Conservation (phyloP, 2,329 filamentous ascomycete species). For the Aspergillus felis region DNA sequence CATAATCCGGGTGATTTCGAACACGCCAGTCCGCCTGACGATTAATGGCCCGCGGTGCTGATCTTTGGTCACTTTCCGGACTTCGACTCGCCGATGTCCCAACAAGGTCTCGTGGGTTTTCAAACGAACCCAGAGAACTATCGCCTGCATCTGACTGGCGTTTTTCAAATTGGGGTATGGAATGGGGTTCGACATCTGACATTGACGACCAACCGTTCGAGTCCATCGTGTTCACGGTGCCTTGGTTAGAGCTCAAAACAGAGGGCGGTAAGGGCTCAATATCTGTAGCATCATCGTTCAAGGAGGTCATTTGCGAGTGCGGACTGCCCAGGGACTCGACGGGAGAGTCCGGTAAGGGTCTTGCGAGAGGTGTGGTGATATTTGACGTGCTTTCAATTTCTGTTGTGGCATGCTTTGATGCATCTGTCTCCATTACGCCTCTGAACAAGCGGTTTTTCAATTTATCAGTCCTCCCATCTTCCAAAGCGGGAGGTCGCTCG, state of each 20-base stretch:
- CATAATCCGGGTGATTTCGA: constrained; percentile 21
- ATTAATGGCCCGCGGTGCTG: constrained; percentile 39
- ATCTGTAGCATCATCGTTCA: constrained; percentile 34
- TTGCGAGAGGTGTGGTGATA: constrained; percentile 53
- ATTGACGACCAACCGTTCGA: constrained; percentile 28
- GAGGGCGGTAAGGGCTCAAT: constrained; percentile 43
- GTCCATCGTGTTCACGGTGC: constrained; percentile 20
- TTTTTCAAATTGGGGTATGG: constrained; percentile 16
- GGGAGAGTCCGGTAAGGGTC: constrained; percentile 44
- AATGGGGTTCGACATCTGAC: constrained; percentile 22
- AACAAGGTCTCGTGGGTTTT: constrained; percentile 20
- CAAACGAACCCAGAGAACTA: constrained; percentile 14
- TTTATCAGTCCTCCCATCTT: constrained; percentile 34
- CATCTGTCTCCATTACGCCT: constrained; percentile 37
- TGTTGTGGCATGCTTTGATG: constrained; percentile 25
- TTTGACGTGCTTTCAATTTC: constrained; percentile 52
- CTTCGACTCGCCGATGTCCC: constrained; percentile 20
- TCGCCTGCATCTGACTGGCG: constrained; percentile 24
- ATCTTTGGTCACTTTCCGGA: constrained; percentile 32
- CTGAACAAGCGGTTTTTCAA: constrained; percentile 43
- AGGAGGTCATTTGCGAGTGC: constrained; percentile 25
- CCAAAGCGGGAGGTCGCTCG: constrained; percentile 24
- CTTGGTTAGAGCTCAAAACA: constrained; percentile 35
- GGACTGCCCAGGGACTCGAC: constrained; percentile 26
- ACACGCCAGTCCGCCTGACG: constrained; percentile 37